Evolutionary conservation across 768 basidiomycete species (phyloP), one percentile per base, ranked within the genome.

Genomic region (Lentinula guzmanii): DNA sequence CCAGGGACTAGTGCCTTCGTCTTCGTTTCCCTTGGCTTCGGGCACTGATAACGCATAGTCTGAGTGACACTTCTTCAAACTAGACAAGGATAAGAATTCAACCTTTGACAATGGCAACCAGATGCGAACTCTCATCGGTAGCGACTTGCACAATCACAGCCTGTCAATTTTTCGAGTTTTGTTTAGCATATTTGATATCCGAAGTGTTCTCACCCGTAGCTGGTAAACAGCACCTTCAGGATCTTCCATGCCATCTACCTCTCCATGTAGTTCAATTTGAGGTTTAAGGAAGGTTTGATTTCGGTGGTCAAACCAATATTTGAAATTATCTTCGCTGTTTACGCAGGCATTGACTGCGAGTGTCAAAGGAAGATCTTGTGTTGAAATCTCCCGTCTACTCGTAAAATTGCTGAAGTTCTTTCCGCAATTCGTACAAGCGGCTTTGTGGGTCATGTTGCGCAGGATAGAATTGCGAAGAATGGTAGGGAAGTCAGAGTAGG

Each of bases 21-120:
- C 73, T 1, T 69, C 61, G 10, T 76, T 68, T 7, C 68, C 71
- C 68, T 87, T 86, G 1, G 83, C 83, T 61, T 88, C 86, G 0
- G 91, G 91, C 42, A 95, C 91, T 93, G 64, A 45, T 45, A 4
- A 33, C 24, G 45, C 56, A 31, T 31, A 48, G 55, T 37, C 2
- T 54, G 48, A 43, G 35, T 37, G 28, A 28, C 45, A 39, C 41
- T 15, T 39, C 4, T 10, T 11, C 34, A 15, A 37, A 54, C 11
- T 28, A 37, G 57, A n/a, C 37, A 46, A 33, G 42, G 33, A 28
- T 35, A 51, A 41, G 7, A 7, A 69, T 63, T 65, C 28, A 28
- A 87, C 95, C 86, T 78, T 90, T 93, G 41, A 96, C 80, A 60
- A 97, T 84, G 1, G 95, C 89, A 11, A 96, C 91, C 18, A 98